Percentiles rank a stretch among this genome's conserved stretches.
These are phyloP conservation scores for Ailanthus altissimus DNA, from an alignment of 345 rosid species.

Conservation along the genomic window DNA sequence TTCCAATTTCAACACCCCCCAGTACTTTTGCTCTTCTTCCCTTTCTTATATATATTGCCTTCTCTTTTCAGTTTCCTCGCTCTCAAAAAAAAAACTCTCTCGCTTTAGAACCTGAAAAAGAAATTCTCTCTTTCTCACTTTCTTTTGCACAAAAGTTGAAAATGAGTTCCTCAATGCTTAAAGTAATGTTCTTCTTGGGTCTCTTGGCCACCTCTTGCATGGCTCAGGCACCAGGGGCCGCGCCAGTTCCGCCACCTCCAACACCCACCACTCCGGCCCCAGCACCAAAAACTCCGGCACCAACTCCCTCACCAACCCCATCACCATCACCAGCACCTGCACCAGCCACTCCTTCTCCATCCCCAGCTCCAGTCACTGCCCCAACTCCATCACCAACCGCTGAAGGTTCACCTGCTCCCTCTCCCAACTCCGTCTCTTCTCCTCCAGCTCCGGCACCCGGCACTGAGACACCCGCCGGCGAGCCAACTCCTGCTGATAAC, in stretches of 20 bases:
- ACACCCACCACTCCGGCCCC: conserved; percentile 29
- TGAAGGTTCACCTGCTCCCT: conserved; percentile 33
- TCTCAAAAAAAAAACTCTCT: background rate
- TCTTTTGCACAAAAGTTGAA: background rate
- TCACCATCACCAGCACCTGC: conserved; percentile 21
- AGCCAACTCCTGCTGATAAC: conserved; percentile 25
- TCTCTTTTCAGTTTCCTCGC: conserved; percentile 16
- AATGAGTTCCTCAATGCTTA: conserved; percentile 53
- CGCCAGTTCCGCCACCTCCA: conserved; percentile 43
- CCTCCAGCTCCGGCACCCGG: conserved; percentile 30
- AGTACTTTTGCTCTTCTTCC: conserved; percentile 5
- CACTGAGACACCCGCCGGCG: conserved; percentile 19
- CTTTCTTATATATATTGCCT: conserved; percentile 16
- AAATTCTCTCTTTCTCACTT: background rate
- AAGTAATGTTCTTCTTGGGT: conserved; percentile 56
- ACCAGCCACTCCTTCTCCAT: conserved; percentile 19
- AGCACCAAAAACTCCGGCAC: background rate
- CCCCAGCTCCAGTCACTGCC: conserved; percentile 29
- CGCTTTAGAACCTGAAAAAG: background rate
- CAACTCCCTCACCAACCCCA: conserved; percentile 29
- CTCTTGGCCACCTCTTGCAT: conserved; percentile 67
- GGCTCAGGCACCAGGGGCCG: conserved; percentile 68
- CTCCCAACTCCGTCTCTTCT: conserved; percentile 7
- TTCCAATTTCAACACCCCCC: background rate
- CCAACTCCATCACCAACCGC: conserved; percentile 42